Evolutionary conservation across 2,329 filamentous ascomycete species (phyloP), one percentile per base, ranked within the genome.

Genomic region (Juglanconis juglandina): DNA sequence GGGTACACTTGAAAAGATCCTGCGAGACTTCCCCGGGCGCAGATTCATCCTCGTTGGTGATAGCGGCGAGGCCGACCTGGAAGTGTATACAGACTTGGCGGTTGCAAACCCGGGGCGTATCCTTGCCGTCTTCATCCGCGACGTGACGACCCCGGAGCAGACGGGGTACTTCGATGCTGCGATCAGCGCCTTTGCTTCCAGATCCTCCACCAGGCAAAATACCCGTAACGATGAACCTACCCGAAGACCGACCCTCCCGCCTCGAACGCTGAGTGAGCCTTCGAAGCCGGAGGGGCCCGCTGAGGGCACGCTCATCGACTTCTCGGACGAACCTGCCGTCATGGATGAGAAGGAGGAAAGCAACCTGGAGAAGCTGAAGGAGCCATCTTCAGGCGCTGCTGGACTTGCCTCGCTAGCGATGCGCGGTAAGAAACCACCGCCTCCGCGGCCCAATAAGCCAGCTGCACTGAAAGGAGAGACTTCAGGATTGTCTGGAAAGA

Each of bases 21-120:
- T 98, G 69, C 81, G 83, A 57, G 96, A 99, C 71, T 99, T 99
- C 67, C 95, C 95, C 0, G 83, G 92, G 53, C 82, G 95, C 49
- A 91, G 86, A 68, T 99, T 99, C 69, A 85, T 99, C 3, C 81
- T 99, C 2, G 90, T 98, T 9, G 95, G 95, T 8, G 95, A 99
- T 71, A 97, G 93, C 67, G 95, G 96, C 42, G 95, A 99, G 75
- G 95, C 94, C 7, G 96, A 99, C 74, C 79, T 99, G 3, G 96
- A 99, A 72, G 92, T 98, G 0, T 99, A 99, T 70, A 97, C 93
- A 0, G 95, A 99, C 64, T 83, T 96, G n/a, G 93, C 89, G 0
- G 70, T 94, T 39, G 86, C 90, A 2, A 88, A 98, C 67, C 94
- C 93, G 0, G 90, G 90, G 0, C 85, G 91, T 34, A 87, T 99